phyloP scores from a whole-genome alignment of 495 filamentous ascomycete species.

The Penicillium goetzii region DNA sequence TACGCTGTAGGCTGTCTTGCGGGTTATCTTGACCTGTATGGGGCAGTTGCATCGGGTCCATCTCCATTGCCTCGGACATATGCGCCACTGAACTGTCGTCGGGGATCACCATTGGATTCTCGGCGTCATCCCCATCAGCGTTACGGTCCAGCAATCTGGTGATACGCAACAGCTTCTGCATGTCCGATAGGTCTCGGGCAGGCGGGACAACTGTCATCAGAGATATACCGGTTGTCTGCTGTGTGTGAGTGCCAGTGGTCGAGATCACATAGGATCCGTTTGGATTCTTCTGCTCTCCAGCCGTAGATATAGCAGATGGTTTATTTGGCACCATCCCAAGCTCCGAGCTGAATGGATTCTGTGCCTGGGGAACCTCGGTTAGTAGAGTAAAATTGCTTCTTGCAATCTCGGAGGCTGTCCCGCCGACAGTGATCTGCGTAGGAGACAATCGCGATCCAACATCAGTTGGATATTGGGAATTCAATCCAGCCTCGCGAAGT shows the following conservation, averaged over 20 bases:
- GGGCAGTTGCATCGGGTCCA: not conserved
- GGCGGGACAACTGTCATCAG: not conserved
- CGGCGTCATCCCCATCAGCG: not conserved
- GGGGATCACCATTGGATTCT: not conserved
- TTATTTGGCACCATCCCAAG: not conserved
- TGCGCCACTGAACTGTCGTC: not conserved
- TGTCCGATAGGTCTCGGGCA: not conserved
- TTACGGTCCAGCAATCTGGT: not conserved
- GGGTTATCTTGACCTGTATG: not conserved
- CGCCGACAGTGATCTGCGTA: not conserved
- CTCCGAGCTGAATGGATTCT: not conserved
- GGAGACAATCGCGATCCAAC: not conserved
- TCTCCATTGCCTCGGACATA: not conserved
- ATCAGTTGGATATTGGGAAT: not conserved
- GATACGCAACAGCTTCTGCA: not conserved
- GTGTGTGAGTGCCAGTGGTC: not conserved
- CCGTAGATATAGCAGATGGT: not conserved
- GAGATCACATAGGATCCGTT: not conserved
- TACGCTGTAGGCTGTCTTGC: not conserved
- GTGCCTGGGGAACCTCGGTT: no score
- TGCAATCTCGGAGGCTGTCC: not conserved
- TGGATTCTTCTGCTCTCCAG: not conserved
- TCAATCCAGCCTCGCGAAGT: constrained; percentile 18
- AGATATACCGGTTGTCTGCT: not conserved
- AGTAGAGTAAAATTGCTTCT: not conserved